phyloP scores from a whole-genome alignment of 352 stramenopile species.

The Aphanomyces invadans region DNA sequence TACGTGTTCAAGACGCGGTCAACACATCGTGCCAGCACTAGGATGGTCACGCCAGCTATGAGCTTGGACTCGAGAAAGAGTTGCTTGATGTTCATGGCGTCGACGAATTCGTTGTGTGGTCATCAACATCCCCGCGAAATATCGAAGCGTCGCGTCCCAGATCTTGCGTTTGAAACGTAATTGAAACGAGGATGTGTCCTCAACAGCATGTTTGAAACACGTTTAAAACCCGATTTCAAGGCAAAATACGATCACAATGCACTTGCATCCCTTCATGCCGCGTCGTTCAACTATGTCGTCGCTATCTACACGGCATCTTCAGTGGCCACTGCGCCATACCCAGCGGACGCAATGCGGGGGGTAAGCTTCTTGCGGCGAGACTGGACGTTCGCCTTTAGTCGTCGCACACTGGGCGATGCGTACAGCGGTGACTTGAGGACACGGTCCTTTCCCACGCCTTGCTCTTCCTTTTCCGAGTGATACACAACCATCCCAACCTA shows the following conservation, averaged over 20 bases:
- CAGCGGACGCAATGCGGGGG: background rate
- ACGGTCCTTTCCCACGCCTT: constrained; percentile 1
- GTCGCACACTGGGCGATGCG: constrained; percentile 41
- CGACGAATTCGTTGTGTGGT: background rate
- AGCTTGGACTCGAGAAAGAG: constrained; percentile 80
- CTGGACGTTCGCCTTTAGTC: constrained; percentile 28
- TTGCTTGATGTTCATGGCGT: constrained; percentile 19
- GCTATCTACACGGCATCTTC: constrained; percentile 8
- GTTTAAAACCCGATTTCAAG: no score
- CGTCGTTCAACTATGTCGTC: no score
- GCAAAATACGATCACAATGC: no score
- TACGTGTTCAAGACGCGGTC: constrained; percentile 82
- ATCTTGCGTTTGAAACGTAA: background rate
- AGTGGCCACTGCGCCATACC: constrained; percentile 13
- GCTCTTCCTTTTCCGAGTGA: constrained; percentile 23
- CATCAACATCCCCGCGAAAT: no score
- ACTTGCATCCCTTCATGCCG: no score
- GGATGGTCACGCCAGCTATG: constrained; percentile 54
- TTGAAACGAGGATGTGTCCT: background rate
- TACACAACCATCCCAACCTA: constrained; percentile 35
- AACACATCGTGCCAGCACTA: constrained; percentile 70
- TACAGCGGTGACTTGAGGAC: constrained; percentile 21
- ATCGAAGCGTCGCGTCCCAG: no score
- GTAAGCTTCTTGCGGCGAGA: background rate
- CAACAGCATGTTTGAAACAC: background rate